Conservation (phyloP, 352 stramenopile species). For the Pythium volutum region DNA sequence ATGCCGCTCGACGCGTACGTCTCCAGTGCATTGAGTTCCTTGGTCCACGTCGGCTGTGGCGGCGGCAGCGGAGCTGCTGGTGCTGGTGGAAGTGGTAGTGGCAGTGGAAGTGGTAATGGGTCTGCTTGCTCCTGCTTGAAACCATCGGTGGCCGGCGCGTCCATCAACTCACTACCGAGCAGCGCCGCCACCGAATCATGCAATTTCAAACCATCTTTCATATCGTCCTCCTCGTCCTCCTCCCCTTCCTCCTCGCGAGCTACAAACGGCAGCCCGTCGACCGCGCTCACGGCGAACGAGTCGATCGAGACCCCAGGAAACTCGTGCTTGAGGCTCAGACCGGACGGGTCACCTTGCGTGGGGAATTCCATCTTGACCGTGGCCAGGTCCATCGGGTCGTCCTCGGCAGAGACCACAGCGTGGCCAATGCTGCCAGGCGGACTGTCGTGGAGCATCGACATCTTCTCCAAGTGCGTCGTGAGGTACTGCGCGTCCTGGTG, state of each 20-base stretch:
- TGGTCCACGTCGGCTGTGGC: constrained; percentile 9
- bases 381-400: background rate
- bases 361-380: constrained; percentile 18
- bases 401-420: background rate
- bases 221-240: constrained; percentile 13
- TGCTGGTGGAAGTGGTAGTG: too few species aligned
- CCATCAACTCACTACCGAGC: constrained; percentile 8
- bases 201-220: constrained; percentile 27
- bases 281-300: constrained; percentile 10
- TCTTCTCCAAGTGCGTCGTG: constrained; percentile 62
- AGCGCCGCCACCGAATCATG: constrained; percentile 5
- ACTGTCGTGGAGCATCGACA: constrained; percentile 44
- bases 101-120: background rate
- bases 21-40: constrained; percentile 17
- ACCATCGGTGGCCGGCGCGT: background rate
- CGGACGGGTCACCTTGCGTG: background rate
- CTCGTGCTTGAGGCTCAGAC: constrained; percentile 1
- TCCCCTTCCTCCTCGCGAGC: too few species aligned
- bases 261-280: constrained; percentile 11
- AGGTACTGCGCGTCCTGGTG: constrained; percentile 41
- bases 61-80: background rate
- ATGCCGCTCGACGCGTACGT: constrained; percentile 20
- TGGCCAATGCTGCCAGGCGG: background rate
- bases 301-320: constrained; percentile 20
- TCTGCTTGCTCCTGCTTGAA: constrained; percentile 18